Conservation (phyloP, 352 stramenopile genomes). For the Phytopythium delawarense region DNA sequence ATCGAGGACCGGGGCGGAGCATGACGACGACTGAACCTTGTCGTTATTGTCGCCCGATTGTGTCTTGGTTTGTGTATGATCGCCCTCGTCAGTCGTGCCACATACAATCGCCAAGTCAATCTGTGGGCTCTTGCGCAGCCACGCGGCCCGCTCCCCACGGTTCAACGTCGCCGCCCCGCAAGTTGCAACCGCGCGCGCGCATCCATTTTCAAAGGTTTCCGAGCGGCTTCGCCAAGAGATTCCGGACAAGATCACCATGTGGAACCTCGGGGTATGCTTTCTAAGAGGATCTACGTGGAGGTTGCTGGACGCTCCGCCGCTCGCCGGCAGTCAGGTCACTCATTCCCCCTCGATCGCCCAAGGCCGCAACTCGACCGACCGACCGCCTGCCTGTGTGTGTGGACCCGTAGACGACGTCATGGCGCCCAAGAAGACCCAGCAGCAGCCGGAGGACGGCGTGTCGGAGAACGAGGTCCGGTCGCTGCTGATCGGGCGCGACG, state of each 20-base stretch:
- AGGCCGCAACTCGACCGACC: conserved; percentile 4
- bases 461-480: conserved; percentile 82
- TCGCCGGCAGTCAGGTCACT: background rate
- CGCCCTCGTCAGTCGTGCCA: background rate
- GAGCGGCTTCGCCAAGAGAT: background rate
- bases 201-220: background rate
- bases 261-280: background rate
- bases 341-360: conserved; percentile 8
- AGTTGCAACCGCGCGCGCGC: background rate
- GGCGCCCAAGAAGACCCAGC: conserved; percentile 54
- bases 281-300: background rate
- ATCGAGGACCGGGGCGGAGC: background rate
- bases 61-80: background rate
- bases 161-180: background rate
- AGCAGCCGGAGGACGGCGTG: conserved; percentile 39
- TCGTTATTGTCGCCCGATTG: background rate
- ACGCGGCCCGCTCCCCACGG: conserved; percentile 1
- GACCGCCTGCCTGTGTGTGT: too few species aligned
- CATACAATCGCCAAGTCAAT: conserved; percentile 1
- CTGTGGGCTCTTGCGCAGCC: background rate
- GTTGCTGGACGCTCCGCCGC: background rate
- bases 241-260: background rate
- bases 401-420: conserved; percentile 15
- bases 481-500: conserved; percentile 80
- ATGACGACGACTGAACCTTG: background rate